Evolutionary conservation across 345 rosid genomes (phyloP), one percentile per base, ranked within the genome.

Genomic region (Isatis tinctoria): DNA sequence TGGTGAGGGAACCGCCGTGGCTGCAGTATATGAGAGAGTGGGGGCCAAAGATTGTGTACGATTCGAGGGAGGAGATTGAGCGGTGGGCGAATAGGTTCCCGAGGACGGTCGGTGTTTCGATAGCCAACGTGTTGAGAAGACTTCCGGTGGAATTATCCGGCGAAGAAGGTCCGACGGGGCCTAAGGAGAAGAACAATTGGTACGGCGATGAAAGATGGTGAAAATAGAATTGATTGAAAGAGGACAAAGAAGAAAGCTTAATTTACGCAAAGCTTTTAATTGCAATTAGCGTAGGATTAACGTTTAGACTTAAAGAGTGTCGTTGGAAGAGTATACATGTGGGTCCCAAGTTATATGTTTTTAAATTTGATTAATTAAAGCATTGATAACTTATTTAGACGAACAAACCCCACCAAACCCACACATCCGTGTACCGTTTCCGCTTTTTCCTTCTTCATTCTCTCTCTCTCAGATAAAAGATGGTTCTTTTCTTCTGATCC

Each of bases 111-210:
- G 78, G 80, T 41, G 62, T 24, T 70, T 57, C 89, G 4, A 74
- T 72, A 43, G 74, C 80, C 44, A 76, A 32, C 48, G 69, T 85
- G 10, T 57, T 93, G 36, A 57, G 35, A 4, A 86, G 82, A 85
- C 75, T 92, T 18, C 97, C 96, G 2, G 48, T 76, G 36, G 93
- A 88, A 79, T 81, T 95, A 26, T 86, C 43, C 3, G 87, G 92
- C 8, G 99, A 92, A 61, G 89, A 86, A 72, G 97, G 97, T 53
- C 97, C 97, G 5, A 88, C 97, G 0, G 98, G 98, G 16, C 97
- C 99, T 0, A 94, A 91, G 84, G 96, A 90, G 84, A 94, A 92
- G 88, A 85, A 88, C 75, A 90, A 87, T 41, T 92, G 96, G 97
- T 73, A 80, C 37, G 97, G 93, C 3, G 99, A 95, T 20, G 97